Base-by-base conservation (phyloP, 1,284 basidiomycete genomes). In the Malassezia slooffiae region DNA sequence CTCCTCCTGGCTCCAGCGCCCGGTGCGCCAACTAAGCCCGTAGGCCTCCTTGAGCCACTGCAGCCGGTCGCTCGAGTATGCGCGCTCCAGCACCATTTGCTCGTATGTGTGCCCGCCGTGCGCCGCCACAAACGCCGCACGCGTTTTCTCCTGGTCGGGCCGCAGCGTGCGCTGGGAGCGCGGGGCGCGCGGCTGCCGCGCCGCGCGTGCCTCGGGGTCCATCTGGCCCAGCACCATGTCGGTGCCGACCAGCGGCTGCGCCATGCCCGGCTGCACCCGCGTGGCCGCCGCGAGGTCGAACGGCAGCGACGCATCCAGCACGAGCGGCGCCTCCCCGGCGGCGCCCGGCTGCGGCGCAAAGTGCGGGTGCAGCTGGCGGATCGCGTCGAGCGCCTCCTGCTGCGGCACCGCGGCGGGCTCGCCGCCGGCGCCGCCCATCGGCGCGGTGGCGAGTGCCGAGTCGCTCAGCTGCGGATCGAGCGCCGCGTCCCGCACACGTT, bases 81-180 rank as follows among this genome's bases (percentile, higher is more conserved):
- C 46, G 13, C 41, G 46, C 41, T 48, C 46, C 10, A 48, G 37
- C 21, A 48, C 46, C 46, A 48, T 48, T 19, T 48, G 46, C 46
- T 48, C 46, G 40, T 48, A 48, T 13, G 46, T 42, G 24, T 48
- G 46, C 10, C 46, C 46, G 3, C 40, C 46, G 22, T 48, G 46
- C 33, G 40, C 40, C 13, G 46, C 36, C 13, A 48, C 46, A 38
- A 48, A 48, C 7, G 41, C 27, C 5, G 40, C 46, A 17, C 46
- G 46, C 19, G 41, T 19, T 29, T 48, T 48, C 23, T 48, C 46
- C 40, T 43, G 46, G 19, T 32, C 30, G 4, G 46, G 40, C 29
- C 30, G 27, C 7, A 37, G 15, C 16, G 10, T 16, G 40, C n/a
- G 32, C 15, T 17, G 31, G 27, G 22, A 43, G 27, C 19, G 29